Base-by-base conservation (phyloP, 2,329 filamentous ascomycete species). In the Dactylellina haptotyla region DNA sequence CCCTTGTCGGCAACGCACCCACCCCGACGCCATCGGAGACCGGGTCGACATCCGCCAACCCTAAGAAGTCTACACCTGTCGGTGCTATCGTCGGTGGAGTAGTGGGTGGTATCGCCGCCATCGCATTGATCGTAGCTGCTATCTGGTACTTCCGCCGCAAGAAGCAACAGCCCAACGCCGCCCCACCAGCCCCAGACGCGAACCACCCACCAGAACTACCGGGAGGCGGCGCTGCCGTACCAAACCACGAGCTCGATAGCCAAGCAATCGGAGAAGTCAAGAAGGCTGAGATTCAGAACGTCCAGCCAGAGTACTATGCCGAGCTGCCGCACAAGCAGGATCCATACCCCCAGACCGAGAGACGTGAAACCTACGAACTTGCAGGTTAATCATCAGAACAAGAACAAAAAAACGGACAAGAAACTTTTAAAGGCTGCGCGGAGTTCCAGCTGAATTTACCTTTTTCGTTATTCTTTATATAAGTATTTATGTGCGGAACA, bases 11-110 rank as follows among this genome's bases (percentile, higher is more conserved):
- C 25, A 45, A 9, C 26, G 23, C 59, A 20, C 58, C 58, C 26
- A 1, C 12, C n/a, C 25, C 30, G 9, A 32, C 50, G n/a, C 37
- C 30, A n/a, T 41, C 59, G 20, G 4, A 9, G 14, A 26, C 54
- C 1, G 6, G 14, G 16, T 4, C 39, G 5, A 6, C 16, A 30
- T 25, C 46, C 8, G 6, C 20, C 9, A 16, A 26, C 20, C 4
- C 6, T 1, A 46, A 39, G 2, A 45, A 64, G 28, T 46, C 45
- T 10, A 76, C 79, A 4, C 78, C 79, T 50, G 77, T 81, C 6
- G 84, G 82, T 4, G 80, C 83, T 16, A 84, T 85, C 48, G 83
- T 79, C 6, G 84, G 84, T 9, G 83, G 83, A 28, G 80, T 80
- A 1, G 82, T 84, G 8, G 84, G 83, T 18, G 84, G 84, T n/a